phyloP scores from a whole-genome alignment of 495 filamentous ascomycete genomes.

The Neurospora sp. region DNA sequence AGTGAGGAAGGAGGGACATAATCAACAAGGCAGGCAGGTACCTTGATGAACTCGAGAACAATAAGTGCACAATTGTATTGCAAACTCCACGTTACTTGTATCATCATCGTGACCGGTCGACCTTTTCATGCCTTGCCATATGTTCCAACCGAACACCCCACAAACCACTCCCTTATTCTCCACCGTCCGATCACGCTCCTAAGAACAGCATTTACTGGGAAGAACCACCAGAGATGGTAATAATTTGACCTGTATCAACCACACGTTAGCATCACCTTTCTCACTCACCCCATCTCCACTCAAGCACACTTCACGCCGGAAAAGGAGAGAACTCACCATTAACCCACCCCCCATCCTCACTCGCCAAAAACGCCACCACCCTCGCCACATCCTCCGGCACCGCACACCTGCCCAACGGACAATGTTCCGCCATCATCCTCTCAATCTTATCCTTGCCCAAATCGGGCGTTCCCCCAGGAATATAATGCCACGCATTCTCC shows the following conservation, averaged over 20 bases:
- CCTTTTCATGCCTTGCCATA: neutral
- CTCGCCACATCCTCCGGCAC: conserved; percentile 48
- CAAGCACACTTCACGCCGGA: too few species aligned
- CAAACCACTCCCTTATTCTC: neutral
- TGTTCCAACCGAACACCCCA: neutral
- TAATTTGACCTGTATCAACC: conserved; percentile 15
- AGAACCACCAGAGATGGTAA: conserved; percentile 27
- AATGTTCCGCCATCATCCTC: conserved; percentile 25
- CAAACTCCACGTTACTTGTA: neutral
- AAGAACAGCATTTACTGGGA: conserved; percentile 15
- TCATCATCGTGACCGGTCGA: too few species aligned
- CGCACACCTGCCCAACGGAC: conserved; percentile 29
- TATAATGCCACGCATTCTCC: conserved; percentile 56
- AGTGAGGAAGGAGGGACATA: too few species aligned
- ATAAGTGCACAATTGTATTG: neutral
- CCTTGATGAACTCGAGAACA: neutral
- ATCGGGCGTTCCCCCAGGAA: conserved; percentile 32
- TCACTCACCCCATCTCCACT: too few species aligned
- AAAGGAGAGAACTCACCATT: conserved; percentile 35
- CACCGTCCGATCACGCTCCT: neutral
- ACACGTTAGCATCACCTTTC: too few species aligned
- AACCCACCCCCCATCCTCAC: conserved; percentile 50
- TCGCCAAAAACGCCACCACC: conserved; percentile 46
- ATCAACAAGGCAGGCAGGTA: too few species aligned
- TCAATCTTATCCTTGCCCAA: conserved; percentile 23